Evolutionary conservation across 371 early-diverging fungal genomes (phyloP).

Genomic region (Actinomucor elegans): DNA sequence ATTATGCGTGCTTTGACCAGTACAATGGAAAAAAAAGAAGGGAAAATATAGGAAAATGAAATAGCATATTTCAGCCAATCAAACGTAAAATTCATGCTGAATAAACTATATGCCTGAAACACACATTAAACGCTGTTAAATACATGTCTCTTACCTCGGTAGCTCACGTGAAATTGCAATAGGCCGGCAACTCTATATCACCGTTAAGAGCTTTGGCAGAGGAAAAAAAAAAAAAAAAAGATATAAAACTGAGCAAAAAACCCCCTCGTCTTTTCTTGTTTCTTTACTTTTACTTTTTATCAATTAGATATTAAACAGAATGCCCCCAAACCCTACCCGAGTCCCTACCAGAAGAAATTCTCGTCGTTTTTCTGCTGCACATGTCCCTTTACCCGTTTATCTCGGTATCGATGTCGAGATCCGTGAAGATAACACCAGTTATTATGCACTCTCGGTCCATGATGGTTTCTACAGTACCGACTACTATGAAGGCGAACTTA

Average conservation of each 20-base stretch:
- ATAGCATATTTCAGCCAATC: not conserved
- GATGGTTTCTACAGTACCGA: conserved; percentile 63
- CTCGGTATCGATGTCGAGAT: conserved; percentile 62
- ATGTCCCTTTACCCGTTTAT: conserved; percentile 54
- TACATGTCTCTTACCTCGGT: too few relatives aligned
- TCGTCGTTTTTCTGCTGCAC: conserved; percentile 35
- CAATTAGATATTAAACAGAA: conserved; percentile 5
- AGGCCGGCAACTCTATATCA: too few relatives aligned
- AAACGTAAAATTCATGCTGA: conserved; percentile 10
- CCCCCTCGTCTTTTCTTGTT: not conserved
- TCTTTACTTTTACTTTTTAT: not conserved
- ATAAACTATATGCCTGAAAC: not conserved
- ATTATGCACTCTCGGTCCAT: conserved; percentile 54
- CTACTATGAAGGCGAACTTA: conserved; percentile 42
- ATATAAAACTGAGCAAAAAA: not conserved
- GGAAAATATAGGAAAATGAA: not conserved
- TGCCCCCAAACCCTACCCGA: conserved; percentile 34
- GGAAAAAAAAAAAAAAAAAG: not conserved
- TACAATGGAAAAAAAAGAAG: not conserved
- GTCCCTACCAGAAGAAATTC: conserved; percentile 30
- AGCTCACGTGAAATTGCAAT: too few relatives aligned
- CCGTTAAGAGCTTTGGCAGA: too few relatives aligned
- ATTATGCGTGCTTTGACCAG: too few relatives aligned
- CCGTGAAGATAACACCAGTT: conserved; percentile 18
- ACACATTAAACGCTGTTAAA: not conserved